Evolutionary conservation across 805 yeast species (phyloP), one percentile per base, ranked within the genome.

Genomic region (Yamadazyma endophytica): DNA sequence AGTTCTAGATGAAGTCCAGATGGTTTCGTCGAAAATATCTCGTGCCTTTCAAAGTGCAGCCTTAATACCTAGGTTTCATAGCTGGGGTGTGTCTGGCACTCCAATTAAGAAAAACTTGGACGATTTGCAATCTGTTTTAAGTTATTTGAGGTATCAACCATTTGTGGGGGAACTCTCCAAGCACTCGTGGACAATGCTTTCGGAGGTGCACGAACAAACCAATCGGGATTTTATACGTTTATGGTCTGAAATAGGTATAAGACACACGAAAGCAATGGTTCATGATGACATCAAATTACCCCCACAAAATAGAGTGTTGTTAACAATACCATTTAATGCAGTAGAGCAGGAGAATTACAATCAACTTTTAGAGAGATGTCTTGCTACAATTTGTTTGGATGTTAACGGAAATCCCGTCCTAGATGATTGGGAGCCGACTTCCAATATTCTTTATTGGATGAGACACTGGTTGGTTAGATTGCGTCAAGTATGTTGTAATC

Each of bases 81-180:
- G 96, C 0, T 92, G 97, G 97, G 97, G 95, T 11, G 96, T 89
- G 1, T 85, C 96, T 1, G 98, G 98, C 5, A 92, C 98, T 0
- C 95, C 97, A 0, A 81, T 88, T 11, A 77, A 79, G 42, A 73
- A 73, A 39, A 69, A 75, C 23, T 56, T 83, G 24, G 53, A 66
- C 19, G 96, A 90, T 54, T 64, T 89, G 28, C 76, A 73, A 26
- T 82, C 95, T 0, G 67, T 87, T 4, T 50, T 89, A 20, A 70
- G 75, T 9, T 90, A 86, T 47, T 54, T 88, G 37, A 66, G 79
- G 40, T 52, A 77, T 11, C 61, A 65, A 21, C 98, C 97, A 0
- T 83, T 86, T 42, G 63, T 63, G 31, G 61, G 63, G 32, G 70
- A 63, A 13, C 47, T 54, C 11, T 60, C 63, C 1, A 58, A 58